Base-by-base conservation (phyloP, 345 rosid species). In the Conringia planisiliqua region DNA sequence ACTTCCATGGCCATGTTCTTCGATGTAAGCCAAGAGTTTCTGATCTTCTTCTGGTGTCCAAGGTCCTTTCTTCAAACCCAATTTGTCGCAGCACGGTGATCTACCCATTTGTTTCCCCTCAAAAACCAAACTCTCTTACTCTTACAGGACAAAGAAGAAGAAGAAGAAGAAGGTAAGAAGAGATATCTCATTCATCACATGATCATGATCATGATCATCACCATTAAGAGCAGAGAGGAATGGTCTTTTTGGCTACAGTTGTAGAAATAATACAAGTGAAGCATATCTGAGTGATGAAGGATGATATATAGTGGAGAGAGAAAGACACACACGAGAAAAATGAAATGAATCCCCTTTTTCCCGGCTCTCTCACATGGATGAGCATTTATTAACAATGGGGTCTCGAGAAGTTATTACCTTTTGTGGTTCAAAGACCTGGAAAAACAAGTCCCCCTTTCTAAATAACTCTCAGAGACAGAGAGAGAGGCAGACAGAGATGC, bases 31-130 rank as follows among this genome's bases (percentile, higher is more conserved):
- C 20, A 92, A 76, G 72, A 92, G 98, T 71, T 90, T 92, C 68
- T 90, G 95, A 78, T 92, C 98, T 74, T 90, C 98, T 79, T 92
- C 98, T 14, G 93, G 92, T 26, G 97, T 92, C 98, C 98, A 92
- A 35, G 98, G 97, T 22, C 98, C 98, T 87, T 90, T 92, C 87
- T 92, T 92, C 79, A 92, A 78, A 22, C 97, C 95, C 10, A 90
- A 83, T 71, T 92, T 92, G 62, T 90, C 95, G 40, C 98, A 89
- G 71, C 92, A 89, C 3, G 95, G 91, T 50, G 92, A 87, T 81
- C 95, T 62, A 61, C 95, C 95, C 95, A 87, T 89, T 59, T 68
- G 62, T 72, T 55, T 43, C 5, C 22, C 7, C 36, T 36, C 3
- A 57, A 16, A 66, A 62, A 66, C n/a, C 58, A 67, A 80, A 48